A percentile compares a stretch with the other conserved stretches of the same genome.
Conservation (phyloP, 2,329 filamentous ascomycete genomes). For the Blastomyces parvus region DNA sequence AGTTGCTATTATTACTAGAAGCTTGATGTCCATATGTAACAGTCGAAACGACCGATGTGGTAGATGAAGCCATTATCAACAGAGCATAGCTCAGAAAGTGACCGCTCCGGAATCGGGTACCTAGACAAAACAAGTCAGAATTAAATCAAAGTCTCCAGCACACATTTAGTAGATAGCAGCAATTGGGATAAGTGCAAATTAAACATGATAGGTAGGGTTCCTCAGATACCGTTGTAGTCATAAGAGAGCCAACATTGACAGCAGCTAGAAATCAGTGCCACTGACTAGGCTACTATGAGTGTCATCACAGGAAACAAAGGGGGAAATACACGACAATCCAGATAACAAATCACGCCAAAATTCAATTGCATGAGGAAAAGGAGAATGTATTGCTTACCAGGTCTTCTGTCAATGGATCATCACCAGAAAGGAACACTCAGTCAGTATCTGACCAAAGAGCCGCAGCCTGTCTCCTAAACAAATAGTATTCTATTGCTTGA, state of each 20-base stretch:
- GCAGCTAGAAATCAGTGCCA: slow-evolving; percentile 45
- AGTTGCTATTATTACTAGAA: slow-evolving; percentile 15
- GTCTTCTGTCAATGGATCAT: slow-evolving; percentile 15
- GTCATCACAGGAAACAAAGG: slow-evolving; percentile 37
- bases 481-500: neutral
- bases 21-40: slow-evolving; percentile 12
- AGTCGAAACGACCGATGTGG: slow-evolving; percentile 15
- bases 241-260: slow-evolving; percentile 48
- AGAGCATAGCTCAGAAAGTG: slow-evolving; percentile 16
- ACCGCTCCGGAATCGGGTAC: neutral
- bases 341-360: slow-evolving; percentile 11
- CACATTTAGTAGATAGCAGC: neutral
- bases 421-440: slow-evolving; percentile 1
- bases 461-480: neutral
- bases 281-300: slow-evolving; percentile 37
- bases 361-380: slow-evolving; percentile 8
- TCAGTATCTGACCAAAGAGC: neutral
- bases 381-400: slow-evolving; percentile 9
- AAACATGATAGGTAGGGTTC: slow-evolving; percentile 26
- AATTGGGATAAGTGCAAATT: neutral
- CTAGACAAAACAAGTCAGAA: slow-evolving; percentile 4
- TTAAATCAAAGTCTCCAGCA: neutral
- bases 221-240: slow-evolving; percentile 99
- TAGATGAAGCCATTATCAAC: slow-evolving; percentile 23
- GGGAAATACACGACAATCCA: slow-evolving; percentile 15